A percentile compares a stretch with the other conserved stretches of the same genome.
phyloP scores from a whole-genome alignment of 352 stramenopile genomes.

The Thalassiosira ordinaria region DNA sequence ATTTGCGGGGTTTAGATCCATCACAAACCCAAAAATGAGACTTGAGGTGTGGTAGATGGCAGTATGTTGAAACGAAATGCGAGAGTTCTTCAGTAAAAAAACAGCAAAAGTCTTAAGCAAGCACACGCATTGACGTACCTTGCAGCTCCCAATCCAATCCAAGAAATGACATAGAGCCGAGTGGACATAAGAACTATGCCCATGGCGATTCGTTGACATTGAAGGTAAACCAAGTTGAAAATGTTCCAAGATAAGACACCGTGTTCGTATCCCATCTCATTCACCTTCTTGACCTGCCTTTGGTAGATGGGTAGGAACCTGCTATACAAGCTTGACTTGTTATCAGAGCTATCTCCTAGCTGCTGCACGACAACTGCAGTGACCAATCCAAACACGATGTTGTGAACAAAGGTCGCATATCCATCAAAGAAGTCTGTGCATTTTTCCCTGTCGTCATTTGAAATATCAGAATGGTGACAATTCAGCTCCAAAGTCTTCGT shows the following conservation, averaged over 20 bases:
- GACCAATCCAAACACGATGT: constrained; percentile 4
- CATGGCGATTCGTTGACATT: neutral
- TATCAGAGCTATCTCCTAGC: constrained; percentile 5
- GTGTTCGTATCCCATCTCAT: neutral
- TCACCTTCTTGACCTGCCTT: neutral
- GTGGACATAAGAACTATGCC: constrained; percentile 1
- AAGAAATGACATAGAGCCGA: constrained; percentile 6
- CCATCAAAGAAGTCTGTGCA: neutral
- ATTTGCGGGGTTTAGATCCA: neutral
- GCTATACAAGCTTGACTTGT: constrained; percentile 2
- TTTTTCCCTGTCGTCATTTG: neutral
- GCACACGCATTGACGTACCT: too few relatives aligned
- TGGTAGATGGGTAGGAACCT: neutral
- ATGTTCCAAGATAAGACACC: neutral
- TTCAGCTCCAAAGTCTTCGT: neutral
- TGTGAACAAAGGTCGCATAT: constrained; percentile 9
- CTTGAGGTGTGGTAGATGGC: too few relatives aligned
- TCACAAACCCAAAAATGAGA: neutral
- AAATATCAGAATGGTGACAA: neutral
- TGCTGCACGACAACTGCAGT: constrained; percentile 9
- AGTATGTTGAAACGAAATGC: too few relatives aligned
- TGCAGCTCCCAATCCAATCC: neutral
- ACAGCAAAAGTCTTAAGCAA: too few relatives aligned
- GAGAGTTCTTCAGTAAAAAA: too few relatives aligned
- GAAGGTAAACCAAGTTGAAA: neutral